These are phyloP conservation scores for Cymodocea nodosa DNA, from an alignment of 116 monocot genomes.

Conservation along the genomic window DNA sequence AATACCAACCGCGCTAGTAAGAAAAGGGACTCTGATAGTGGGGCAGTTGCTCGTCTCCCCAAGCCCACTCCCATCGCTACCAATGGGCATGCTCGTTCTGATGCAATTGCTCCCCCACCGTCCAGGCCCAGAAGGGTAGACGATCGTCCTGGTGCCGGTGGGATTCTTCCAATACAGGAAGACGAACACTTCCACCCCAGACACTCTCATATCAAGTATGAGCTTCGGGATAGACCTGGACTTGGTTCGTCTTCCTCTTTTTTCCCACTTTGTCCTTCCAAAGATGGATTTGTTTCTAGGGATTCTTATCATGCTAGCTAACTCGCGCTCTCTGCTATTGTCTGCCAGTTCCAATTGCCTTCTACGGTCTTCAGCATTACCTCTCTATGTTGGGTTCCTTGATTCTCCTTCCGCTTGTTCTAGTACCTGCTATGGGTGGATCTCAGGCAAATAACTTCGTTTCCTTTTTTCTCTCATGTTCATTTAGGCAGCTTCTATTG, in stretches of 20 bases:
- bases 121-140: constrained; percentile 15
- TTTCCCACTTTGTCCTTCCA: too few species aligned
- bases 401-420: constrained; percentile 71
- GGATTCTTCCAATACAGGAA: constrained; percentile 28
- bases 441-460: constrained; percentile 27
- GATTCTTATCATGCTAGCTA: too few species aligned
- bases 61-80: constrained; percentile 4
- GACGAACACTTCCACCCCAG: constrained; percentile 37
- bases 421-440: constrained; percentile 97
- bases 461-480: background rate
- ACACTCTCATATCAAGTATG: constrained; percentile 64
- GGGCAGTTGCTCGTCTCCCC: background rate
- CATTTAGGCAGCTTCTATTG: background rate
- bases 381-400: constrained; percentile 83
- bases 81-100: background rate
- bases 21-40: too few species aligned
- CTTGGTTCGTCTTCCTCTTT: constrained; percentile 28
- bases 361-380: constrained; percentile 79
- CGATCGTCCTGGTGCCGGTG: constrained; percentile 12
- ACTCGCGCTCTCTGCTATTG: background rate
- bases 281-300: background rate
- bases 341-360: constrained; percentile 60
- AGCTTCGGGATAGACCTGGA: constrained; percentile 84
- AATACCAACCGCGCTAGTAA: background rate
- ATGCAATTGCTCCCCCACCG: background rate